Conservation (phyloP, 495 filamentous ascomycete species). For the Cladorrhinum samala region DNA sequence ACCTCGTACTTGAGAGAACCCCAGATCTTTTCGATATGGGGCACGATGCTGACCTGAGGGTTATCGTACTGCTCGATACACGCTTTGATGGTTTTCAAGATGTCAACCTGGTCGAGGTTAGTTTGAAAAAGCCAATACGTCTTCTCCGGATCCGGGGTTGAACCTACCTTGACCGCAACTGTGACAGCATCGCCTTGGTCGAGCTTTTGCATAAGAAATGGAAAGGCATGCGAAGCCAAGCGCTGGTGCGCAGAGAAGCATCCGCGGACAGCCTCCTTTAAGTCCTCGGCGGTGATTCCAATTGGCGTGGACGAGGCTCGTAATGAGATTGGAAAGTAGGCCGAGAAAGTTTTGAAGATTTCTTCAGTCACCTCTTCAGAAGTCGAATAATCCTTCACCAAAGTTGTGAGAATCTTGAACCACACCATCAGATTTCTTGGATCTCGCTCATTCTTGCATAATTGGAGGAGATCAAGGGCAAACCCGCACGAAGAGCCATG, state of each 20-base stretch:
- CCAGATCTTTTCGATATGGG: slow-evolving; percentile 44
- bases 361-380: slow-evolving; percentile 37
- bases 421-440: slow-evolving; percentile 43
- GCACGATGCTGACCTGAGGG: slow-evolving; percentile 33
- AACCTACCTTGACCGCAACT: slow-evolving; percentile 40
- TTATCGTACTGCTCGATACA: slow-evolving; percentile 39
- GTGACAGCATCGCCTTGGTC: slow-evolving; percentile 46
- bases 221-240: slow-evolving; percentile 35
- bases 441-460: slow-evolving; percentile 44
- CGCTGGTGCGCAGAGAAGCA: slow-evolving; percentile 43
- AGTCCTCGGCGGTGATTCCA: slow-evolving; percentile 42
- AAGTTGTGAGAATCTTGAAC: slow-evolving; percentile 36
- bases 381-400: slow-evolving; percentile 35
- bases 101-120: slow-evolving; percentile 34
- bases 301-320: slow-evolving; percentile 35
- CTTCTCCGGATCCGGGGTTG: too few relatives aligned
- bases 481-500: slow-evolving; percentile 35
- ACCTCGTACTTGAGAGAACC: slow-evolving; percentile 52
- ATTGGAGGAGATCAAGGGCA: slow-evolving; percentile 33
- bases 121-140: too few relatives aligned
- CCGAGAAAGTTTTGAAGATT: slow-evolving; percentile 42
- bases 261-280: slow-evolving; percentile 38
- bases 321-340: slow-evolving; percentile 49
- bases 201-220: slow-evolving; percentile 42
- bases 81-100: slow-evolving; percentile 42